phyloP scores from a whole-genome alignment of 2,329 filamentous ascomycete species.

The Ceratocystis cacaofunesta region DNA sequence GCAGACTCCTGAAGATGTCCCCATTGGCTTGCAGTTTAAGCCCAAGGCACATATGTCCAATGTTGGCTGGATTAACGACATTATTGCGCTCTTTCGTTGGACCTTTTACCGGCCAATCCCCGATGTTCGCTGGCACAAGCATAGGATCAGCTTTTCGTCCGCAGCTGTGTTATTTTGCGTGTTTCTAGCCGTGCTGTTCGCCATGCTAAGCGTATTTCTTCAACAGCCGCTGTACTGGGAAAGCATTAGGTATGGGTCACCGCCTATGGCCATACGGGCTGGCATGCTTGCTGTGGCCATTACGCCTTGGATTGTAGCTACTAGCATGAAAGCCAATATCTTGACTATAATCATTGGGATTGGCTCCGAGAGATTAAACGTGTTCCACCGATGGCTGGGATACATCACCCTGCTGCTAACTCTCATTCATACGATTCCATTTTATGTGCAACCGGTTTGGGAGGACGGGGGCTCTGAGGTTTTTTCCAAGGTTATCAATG shows the following conservation, averaged over 20 bases:
- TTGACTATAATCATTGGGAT: slow-evolving; percentile 76
- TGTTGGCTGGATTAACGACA: slow-evolving; percentile 59
- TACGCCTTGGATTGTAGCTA: slow-evolving; percentile 81
- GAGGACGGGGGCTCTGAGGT: slow-evolving; percentile 58
- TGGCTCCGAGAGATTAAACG: slow-evolving; percentile 80
- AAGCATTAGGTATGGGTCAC: slow-evolving; percentile 75
- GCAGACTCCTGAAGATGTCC: neutral
- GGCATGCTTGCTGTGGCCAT: slow-evolving; percentile 88
- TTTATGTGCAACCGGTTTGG: slow-evolving; percentile 79
- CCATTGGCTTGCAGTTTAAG: slow-evolving; percentile 32
- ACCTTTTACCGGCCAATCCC: slow-evolving; percentile 80
- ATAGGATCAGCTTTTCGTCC: slow-evolving; percentile 66
- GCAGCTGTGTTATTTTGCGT: slow-evolving; percentile 56
- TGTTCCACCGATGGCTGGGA: slow-evolving; percentile 81
- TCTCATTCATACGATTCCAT: slow-evolving; percentile 73
- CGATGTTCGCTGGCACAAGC: slow-evolving; percentile 51
- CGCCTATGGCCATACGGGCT: slow-evolving; percentile 69
- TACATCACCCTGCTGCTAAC: slow-evolving; percentile 75
- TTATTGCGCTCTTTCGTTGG: slow-evolving; percentile 71
- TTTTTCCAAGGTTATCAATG: slow-evolving; percentile 55
- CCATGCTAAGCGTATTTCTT: slow-evolving; percentile 68
- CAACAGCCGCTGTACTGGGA: slow-evolving; percentile 81
- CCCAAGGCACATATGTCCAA: slow-evolving; percentile 63
- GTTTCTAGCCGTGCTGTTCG: slow-evolving; percentile 53
- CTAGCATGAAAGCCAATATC: slow-evolving; percentile 83